phyloP scores from a whole-genome alignment of 139 green algal genomes.

The Picochlorum sp. region DNA sequence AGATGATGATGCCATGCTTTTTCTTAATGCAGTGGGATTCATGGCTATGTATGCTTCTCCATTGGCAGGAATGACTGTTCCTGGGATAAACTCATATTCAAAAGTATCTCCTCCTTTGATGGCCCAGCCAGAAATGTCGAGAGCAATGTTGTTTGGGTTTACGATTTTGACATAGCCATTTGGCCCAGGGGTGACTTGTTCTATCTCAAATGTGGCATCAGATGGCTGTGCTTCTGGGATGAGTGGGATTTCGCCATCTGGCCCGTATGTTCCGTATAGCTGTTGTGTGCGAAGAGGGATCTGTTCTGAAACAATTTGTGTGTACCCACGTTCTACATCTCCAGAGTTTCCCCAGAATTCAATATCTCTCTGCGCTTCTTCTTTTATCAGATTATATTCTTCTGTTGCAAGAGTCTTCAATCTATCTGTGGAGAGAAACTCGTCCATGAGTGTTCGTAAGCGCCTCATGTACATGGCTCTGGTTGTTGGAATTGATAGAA shows the following conservation, averaged over 20 bases:
- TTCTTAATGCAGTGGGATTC: background rate
- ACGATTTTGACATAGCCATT: constrained; percentile 39
- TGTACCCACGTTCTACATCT: constrained; percentile 45
- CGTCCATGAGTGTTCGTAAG: constrained; percentile 71
- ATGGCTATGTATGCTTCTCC: constrained; percentile 23
- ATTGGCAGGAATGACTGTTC: constrained; percentile 39
- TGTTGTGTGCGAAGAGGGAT: constrained; percentile 42
- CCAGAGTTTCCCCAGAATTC: constrained; percentile 38
- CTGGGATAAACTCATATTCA: constrained; percentile 25
- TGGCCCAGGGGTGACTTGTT: background rate
- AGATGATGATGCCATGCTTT: too few relatives aligned
- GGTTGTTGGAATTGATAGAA: constrained; percentile 54
- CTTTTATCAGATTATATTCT: constrained; percentile 37
- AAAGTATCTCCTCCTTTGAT: constrained; percentile 22
- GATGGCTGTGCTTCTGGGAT: constrained; percentile 32
- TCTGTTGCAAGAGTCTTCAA: constrained; percentile 36
- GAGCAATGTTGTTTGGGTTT: constrained; percentile 44
- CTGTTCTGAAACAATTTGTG: constrained; percentile 49
- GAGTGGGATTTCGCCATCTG: constrained; percentile 28
- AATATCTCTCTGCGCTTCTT: constrained; percentile 42
- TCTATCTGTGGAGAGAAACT: constrained; percentile 34
- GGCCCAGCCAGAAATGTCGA: constrained; percentile 60
- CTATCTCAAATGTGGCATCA: constrained; percentile 22
- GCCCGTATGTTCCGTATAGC: constrained; percentile 47
- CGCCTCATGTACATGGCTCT: constrained; percentile 78